Evolutionary conservation across 345 rosid species (phyloP), one percentile per base, ranked within the genome.

Genomic region (Dipteronia dyeriana): DNA sequence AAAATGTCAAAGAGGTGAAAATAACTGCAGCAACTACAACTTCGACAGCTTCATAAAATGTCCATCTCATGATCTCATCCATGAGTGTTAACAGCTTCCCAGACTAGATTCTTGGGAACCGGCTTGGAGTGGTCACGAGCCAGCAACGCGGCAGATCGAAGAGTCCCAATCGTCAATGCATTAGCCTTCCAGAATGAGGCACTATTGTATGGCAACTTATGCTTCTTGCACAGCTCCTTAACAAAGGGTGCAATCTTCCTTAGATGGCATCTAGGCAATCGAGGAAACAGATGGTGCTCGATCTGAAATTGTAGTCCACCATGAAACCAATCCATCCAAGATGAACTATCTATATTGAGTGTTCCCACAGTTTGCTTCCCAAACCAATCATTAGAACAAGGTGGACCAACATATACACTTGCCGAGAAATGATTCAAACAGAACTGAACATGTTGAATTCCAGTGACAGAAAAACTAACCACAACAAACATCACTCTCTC

Each of bases 281-380:
- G 83, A 5, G 90, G 88, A 49, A 91, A 91, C 79, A 91, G 79
- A 80, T 91, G 96, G 83, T 91, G 96, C 84, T 88, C 94, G 43
- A 90, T 26, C 83, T 91, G 96, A 80, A 90, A 91, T 79, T 91
- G 96, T 68, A 91, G 74, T 39, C 96, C 96, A 34, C 96, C 96
- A 74, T 91, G 92, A 80, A 91, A 91, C 95, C 95, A 91, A 69
- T 91, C 95, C 95, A 91, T 89, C 88, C 89, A 87, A 2, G 91
- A 73, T 1, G 91, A 74, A 70, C 94, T 88, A 9, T 26, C 25
- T 54, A 88, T 86, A 49, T 88, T 65, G 19, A 88, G 88, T 23
- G 91, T 34, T 7, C 91, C 91, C 75, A 25, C 72, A 0, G 90
- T 84, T 80, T 88, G 91, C 81, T 78, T 84, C 80, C 77, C 83